Conservation (phyloP, 2,329 filamentous ascomycete genomes). For the Pleoardoris graminearum region DNA sequence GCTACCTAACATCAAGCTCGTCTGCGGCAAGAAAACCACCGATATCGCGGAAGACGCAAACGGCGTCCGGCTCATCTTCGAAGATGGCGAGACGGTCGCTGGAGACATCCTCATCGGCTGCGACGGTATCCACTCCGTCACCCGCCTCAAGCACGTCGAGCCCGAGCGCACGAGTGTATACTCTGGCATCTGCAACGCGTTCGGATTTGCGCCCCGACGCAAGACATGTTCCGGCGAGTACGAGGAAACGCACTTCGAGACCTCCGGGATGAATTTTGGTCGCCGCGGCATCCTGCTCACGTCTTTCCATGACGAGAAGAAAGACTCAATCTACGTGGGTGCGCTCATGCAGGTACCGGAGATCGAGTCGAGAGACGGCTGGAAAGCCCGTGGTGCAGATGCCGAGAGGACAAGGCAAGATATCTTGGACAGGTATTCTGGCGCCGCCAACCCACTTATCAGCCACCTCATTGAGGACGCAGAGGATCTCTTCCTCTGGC, state of each 20-base stretch:
- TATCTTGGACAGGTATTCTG: conserved; percentile 47
- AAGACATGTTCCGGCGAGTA: conserved; percentile 25
- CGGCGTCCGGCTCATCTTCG: conserved; percentile 51
- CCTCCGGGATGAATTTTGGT: conserved; percentile 52
- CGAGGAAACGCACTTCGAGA: conserved; percentile 45
- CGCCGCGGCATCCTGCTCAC: conserved; percentile 52
- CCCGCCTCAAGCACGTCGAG: conserved; percentile 51
- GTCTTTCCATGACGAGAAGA: conserved; percentile 43
- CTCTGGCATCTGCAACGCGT: conserved; percentile 52
- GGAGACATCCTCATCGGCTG: conserved; percentile 60
- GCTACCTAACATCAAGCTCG: conserved; percentile 47
- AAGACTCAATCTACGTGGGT: conserved; percentile 49
- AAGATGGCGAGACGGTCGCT: conserved; percentile 48
- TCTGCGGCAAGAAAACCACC: conserved; percentile 49
- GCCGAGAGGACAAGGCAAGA: conserved; percentile 49
- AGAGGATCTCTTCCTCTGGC: conserved; percentile 51
- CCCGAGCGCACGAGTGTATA: conserved; percentile 49
- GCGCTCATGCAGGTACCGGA: conserved; percentile 51
- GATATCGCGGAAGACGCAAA: conserved; percentile 48
- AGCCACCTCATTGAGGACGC: conserved; percentile 48
- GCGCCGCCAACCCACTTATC: conserved; percentile 43
- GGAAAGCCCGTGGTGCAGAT: conserved; percentile 51
- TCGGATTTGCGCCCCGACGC: conserved; percentile 49
- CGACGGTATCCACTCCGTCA: conserved; percentile 56
- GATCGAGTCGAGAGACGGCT: conserved; percentile 49